Base-by-base conservation (phyloP, 2,329 filamentous ascomycete genomes). In the Hymenoscyphus albidus region DNA sequence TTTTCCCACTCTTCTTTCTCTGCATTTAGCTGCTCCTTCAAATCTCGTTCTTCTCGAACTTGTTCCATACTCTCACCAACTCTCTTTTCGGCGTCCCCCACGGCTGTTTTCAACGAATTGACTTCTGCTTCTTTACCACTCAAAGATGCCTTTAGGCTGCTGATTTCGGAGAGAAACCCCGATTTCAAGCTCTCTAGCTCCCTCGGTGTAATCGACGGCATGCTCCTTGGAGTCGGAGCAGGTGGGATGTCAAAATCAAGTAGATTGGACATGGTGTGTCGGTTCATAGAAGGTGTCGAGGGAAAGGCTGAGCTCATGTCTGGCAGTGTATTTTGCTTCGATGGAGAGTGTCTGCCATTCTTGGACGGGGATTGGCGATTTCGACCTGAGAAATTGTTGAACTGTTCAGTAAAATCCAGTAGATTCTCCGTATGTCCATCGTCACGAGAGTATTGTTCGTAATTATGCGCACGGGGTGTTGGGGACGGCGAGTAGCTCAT, bases 201-300 rank as follows among this genome's bases (percentile, higher is more conserved):
- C 40, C 95, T 88, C 1, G 95, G 91, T 1, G 93, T 97, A 70
- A 98, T 90, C 9, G 89, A 92, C 0, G 95, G 95, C 44, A 98
- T 85, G 63, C 92, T 97, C 67, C 94, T 88, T 14, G 95, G 95
- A 0, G 95, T 98, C 1, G 94, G 93, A 70, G 93, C 88, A 0
- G 94, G 92, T n/a, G 93, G 93, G 10, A 98, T 90, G 72, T 98
- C 95, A 74, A 96, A 95, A 77, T 96, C 92, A 58, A 96, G 85
- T 55, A 95, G 83, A 72, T 89, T 91, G 40, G 87, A 82, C 70
- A 91, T 87, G 14, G 62, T 69, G 48, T 73, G 65, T 57, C 73
- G 63, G 55, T 73, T 72, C 13, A 66, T 56, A 31, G 72, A 68
- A 13, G 71, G 71, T 13, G 72, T 74, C 16, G 68, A 64, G 58